Base-by-base conservation (phyloP, 2,329 filamentous ascomycete genomes). In the Pestalotiopsis sp. region DNA sequence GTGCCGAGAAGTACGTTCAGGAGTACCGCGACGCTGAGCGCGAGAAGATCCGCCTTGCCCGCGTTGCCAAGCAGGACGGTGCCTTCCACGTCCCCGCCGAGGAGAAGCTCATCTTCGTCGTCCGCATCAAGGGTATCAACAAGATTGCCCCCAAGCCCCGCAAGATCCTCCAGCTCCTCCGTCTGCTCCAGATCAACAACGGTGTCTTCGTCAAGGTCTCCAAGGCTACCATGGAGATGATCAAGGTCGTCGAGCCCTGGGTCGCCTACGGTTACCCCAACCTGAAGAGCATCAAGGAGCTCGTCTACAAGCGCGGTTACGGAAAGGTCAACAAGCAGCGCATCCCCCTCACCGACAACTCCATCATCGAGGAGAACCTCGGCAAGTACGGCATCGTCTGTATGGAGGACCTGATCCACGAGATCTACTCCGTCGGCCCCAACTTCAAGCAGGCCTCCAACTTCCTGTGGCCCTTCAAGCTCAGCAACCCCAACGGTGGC, bases 41-140 rank as follows among this genome's bases (percentile, higher is more conserved):
- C 79, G 96, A 99, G 92, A 97, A 97, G 91, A 90, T 99, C 85
- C 94, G 96, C 80, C 92, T 99, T 73, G 83, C 89, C 80, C 95
- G 96, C 78, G 86, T 94, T 75, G 93, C 94, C 85, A 97, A 97
- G 90, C 89, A 93, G 85, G 91, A 93, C 81, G 95, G 95, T 84
- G 93, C 90, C 83, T 96, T 95, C 90, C 96, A 97, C 86, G 92
- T 99, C 77, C 92, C 94, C 74, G 95, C 93, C 74, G 94, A 99
- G 90, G 87, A 93, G 82, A 98, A 97, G 88, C 89, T 99, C 81
- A 94, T 95, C 87, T 99, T 99, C 84, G 91, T 99, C 79, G 87
- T 98, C 85, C 95, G 96, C 84, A 99, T 99, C 90, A 99, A 99
- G 94, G 96, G 95, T 97, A 98, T 99, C 94, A 98, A 98, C 93